Percentiles rank a stretch among this genome's conserved stretches.
Evolutionary conservation across 352 stramenopile genomes (phyloP).

Genomic region (Phytopythium boreale): DNA sequence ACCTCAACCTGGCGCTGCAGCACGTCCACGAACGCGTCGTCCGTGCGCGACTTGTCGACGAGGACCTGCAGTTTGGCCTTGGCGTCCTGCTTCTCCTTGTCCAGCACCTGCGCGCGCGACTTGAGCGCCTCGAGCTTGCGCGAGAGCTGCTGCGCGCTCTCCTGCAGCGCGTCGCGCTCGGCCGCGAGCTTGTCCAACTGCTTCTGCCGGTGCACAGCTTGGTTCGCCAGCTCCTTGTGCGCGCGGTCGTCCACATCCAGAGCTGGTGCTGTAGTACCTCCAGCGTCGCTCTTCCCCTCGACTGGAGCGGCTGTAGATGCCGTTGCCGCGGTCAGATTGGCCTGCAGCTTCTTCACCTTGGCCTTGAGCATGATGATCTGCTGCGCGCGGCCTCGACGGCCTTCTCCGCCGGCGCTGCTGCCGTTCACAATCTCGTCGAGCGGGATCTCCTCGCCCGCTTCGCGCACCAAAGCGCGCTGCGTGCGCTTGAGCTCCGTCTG

Average conservation of each 20-base stretch:
- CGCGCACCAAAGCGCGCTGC: slow-evolving; percentile 59
- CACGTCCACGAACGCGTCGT: slow-evolving; percentile 76
- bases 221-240: slow-evolving; percentile 49
- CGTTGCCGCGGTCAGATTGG: slow-evolving; percentile 16
- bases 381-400: slow-evolving; percentile 64
- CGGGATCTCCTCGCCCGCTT: slow-evolving; percentile 54
- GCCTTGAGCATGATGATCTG: slow-evolving; percentile 84
- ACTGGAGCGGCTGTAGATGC: not conserved
- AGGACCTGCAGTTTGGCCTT: slow-evolving; percentile 67
- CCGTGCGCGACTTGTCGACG: slow-evolving; percentile 76
- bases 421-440: slow-evolving; percentile 48
- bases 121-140: slow-evolving; percentile 67
- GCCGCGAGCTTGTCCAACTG: slow-evolving; percentile 53
- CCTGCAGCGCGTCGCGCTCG: slow-evolving; percentile 57
- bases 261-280: not conserved
- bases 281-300: no score
- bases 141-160: slow-evolving; percentile 50
- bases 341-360: slow-evolving; percentile 76
- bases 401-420: slow-evolving; percentile 3
- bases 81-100: slow-evolving; percentile 69
- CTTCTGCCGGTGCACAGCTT: slow-evolving; percentile 60
- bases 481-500: slow-evolving; percentile 68
- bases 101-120: slow-evolving; percentile 61
- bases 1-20: slow-evolving; percentile 67
- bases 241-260: slow-evolving; percentile 63